These are phyloP conservation scores for Epichloe uncinata DNA, from an alignment of 2,329 filamentous ascomycete genomes.

Conservation along the genomic window DNA sequence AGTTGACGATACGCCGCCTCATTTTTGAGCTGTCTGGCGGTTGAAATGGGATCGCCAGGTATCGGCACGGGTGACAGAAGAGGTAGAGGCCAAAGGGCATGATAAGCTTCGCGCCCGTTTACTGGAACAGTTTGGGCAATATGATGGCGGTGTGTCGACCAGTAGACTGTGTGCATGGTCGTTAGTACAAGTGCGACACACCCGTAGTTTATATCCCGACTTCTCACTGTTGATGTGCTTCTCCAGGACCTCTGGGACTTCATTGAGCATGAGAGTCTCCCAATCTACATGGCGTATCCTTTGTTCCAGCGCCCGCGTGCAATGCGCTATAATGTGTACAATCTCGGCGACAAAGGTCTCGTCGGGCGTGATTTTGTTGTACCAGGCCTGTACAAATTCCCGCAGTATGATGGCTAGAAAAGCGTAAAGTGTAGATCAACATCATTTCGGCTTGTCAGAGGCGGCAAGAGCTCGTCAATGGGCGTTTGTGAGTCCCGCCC, in stretches of 20 bases:
- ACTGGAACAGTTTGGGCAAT: constrained; percentile 45
- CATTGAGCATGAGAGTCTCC: constrained; percentile 71
- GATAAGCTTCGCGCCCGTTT: constrained; percentile 60
- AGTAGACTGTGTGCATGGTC: constrained; percentile 47
- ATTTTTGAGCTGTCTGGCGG: constrained; percentile 54
- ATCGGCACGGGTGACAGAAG: constrained; percentile 65
- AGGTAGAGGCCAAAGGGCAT: constrained; percentile 69
- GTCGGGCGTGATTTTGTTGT: constrained; percentile 81
- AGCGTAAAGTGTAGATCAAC: constrained; percentile 89
- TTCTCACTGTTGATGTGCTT: constrained; percentile 61
- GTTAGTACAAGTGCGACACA: background rate
- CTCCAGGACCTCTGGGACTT: constrained; percentile 71
- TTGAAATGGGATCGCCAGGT: constrained; percentile 33
- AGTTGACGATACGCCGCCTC: constrained; percentile 79
- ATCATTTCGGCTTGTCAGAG: constrained; percentile 86
- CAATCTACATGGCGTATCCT: constrained; percentile 71
- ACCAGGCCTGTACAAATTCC: constrained; percentile 89
- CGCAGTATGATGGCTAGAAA: constrained; percentile 80
- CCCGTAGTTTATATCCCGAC: no score
- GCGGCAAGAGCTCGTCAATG: constrained; percentile 73
- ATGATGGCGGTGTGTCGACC: constrained; percentile 47
- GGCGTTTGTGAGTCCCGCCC: constrained; percentile 35
- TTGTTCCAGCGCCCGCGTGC: constrained; percentile 77
- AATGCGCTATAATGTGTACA: constrained; percentile 83
- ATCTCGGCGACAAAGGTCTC: constrained; percentile 79